Evolutionary conservation across 495 filamentous ascomycete species (phyloP).

Genomic region (Lasiosphaeria hispida): DNA sequence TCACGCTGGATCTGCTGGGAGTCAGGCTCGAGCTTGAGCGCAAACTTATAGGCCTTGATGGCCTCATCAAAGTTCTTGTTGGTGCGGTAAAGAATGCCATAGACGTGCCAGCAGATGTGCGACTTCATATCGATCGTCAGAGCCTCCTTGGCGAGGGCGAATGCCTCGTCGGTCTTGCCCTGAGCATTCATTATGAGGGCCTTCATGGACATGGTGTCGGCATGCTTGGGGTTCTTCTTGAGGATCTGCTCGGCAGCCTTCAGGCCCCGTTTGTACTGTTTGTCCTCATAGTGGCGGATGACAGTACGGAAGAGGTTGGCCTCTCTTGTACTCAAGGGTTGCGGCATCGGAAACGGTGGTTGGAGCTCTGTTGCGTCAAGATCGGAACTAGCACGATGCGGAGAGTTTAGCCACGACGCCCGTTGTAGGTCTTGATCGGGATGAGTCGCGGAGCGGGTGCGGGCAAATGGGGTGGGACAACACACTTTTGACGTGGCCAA

Average conservation of each 20-base stretch:
- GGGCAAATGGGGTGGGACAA: too few species aligned
- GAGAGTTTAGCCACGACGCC: too few species aligned
- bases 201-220: slow-evolving; percentile 98
- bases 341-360: slow-evolving; percentile 57
- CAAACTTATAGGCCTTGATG: slow-evolving; percentile 97
- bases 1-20: slow-evolving; percentile 92
- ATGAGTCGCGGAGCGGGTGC: too few species aligned
- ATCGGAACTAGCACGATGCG: too few species aligned
- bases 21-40: slow-evolving; percentile 86
- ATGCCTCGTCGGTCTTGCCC: slow-evolving; percentile 89
- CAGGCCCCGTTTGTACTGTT: slow-evolving; percentile 97
- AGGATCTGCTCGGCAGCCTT: slow-evolving; percentile 94
- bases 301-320: slow-evolving; percentile 88
- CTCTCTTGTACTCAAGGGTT: slow-evolving; percentile 86
- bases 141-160: slow-evolving; percentile 85
- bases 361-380: too few species aligned
- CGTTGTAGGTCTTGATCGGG: too few species aligned
- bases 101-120: slow-evolving; percentile 99
- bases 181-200: slow-evolving; percentile 91
- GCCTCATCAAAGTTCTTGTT: slow-evolving; percentile 98
- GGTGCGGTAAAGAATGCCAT: slow-evolving; percentile 88
- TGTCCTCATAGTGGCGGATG: slow-evolving; percentile 92
- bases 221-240: slow-evolving; percentile 90
- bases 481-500: too few species aligned
- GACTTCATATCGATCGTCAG: slow-evolving; percentile 95